Percentiles rank a stretch among this genome's conserved stretches.
Conservation (phyloP, 2,329 filamentous ascomycete genomes). For the Pestalotiopsis fici region DNA sequence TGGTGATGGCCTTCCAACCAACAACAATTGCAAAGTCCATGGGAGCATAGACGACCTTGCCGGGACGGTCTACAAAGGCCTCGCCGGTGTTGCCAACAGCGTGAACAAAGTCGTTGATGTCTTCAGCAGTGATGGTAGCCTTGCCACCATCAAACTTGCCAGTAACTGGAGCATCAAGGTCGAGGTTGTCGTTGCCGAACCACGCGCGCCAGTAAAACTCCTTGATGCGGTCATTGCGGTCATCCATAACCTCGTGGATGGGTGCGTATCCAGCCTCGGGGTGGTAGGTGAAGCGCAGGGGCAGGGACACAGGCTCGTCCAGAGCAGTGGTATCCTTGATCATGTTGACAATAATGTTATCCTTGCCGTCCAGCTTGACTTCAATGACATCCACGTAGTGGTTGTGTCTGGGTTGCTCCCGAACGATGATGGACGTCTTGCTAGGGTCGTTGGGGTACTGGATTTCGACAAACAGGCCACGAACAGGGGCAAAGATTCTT, state of each 20-base stretch:
- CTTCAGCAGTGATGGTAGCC: conserved; percentile 83
- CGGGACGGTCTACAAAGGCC: conserved; percentile 92
- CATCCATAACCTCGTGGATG: conserved; percentile 94
- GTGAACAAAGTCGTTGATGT: conserved; percentile 98
- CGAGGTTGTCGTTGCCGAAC: conserved; percentile 85
- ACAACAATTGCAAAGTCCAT: conserved; percentile 99
- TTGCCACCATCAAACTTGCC: conserved; percentile 89
- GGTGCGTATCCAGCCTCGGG: conserved; percentile 97
- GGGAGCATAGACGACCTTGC: conserved; percentile 90
- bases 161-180: conserved; percentile 83
- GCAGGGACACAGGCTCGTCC: conserved; percentile 77
- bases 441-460: conserved; percentile 76
- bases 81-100: conserved; percentile 97
- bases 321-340: conserved; percentile 91
- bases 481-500: conserved; percentile 83
- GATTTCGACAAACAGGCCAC: conserved; percentile 89
- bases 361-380: conserved; percentile 72
- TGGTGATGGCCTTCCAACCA: conserved; percentile 98
- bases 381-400: conserved; percentile 89
- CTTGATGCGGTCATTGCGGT: conserved; percentile 96
- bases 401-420: conserved; percentile 83
- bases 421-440: conserved; percentile 83
- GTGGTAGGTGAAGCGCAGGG: conserved; percentile 88
- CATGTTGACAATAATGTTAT: conserved; percentile 84
- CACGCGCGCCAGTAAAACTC: conserved; percentile 98